Conservation (phyloP, 192 early-diverging fungal species). For the Backusella liffmaniae region DNA sequence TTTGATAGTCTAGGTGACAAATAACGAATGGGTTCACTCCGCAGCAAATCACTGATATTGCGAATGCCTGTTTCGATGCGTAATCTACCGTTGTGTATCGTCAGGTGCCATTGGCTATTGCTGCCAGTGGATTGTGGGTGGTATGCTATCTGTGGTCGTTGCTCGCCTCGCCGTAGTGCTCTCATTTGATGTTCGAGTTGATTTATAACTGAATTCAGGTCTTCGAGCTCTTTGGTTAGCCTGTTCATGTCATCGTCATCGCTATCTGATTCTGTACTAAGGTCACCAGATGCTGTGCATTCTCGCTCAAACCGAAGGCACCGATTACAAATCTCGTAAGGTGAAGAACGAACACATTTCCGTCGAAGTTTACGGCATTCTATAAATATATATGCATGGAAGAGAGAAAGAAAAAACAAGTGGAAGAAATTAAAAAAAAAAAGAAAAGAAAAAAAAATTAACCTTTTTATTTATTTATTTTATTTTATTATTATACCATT, state of each 20-base stretch:
- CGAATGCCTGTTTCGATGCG: not conserved
- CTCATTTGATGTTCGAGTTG: not conserved
- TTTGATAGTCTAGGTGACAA: not conserved
- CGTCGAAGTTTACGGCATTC: conserved; percentile 5
- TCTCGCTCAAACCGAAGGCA: not conserved
- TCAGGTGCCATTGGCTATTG: not conserved
- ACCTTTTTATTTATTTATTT: not conserved
- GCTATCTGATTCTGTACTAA: not conserved
- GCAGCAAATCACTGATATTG: not conserved
- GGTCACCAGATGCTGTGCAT: not conserved
- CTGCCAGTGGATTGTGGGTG: not conserved
- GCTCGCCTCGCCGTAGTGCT: not conserved
- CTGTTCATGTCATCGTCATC: not conserved
- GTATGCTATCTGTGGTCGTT: not conserved
- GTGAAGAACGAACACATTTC: not conserved
- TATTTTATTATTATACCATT: not conserved
- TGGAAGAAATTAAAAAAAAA: not conserved
- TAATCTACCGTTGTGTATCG: not conserved
- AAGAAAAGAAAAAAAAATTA: not conserved
- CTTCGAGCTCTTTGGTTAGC: not conserved
- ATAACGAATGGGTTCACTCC: not conserved
- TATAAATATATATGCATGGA: not conserved
- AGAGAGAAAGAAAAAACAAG: not conserved
- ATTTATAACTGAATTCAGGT: not conserved
- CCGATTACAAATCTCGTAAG: not conserved